Conservation (phyloP, 257 asterid genomes). For the Salvia miltiorrhiza region DNA sequence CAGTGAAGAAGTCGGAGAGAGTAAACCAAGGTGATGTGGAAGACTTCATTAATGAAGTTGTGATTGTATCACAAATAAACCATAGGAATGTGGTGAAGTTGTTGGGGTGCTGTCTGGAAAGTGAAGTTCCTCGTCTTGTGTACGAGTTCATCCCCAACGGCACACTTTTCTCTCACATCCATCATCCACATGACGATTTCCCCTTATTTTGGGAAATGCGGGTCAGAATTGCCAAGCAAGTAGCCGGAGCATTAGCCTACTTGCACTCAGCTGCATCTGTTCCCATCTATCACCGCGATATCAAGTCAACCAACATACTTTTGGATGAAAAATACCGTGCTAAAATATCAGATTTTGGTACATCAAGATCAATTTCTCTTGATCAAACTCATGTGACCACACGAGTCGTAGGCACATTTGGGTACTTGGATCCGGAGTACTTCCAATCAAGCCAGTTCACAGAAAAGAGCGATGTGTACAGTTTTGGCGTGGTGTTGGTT, state of each 20-base stretch:
- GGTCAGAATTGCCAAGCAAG: conserved; percentile 28
- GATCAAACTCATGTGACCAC: conserved; percentile 41
- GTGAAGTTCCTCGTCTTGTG: conserved; percentile 32
- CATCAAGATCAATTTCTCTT: conserved; percentile 21
- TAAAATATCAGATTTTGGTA: conserved; percentile 37
- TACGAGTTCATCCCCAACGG: conserved; percentile 39
- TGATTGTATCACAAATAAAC: conserved; percentile 25
- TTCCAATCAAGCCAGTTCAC: conserved; percentile 40
- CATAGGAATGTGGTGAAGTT: conserved; percentile 31
- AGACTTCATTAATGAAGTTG: conserved; percentile 24
- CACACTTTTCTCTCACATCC: conserved; percentile 34
- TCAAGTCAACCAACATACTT: conserved; percentile 38
- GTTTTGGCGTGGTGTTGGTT: conserved; percentile 41
- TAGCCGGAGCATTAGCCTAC: conserved; percentile 38
- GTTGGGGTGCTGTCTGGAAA: conserved; percentile 36
- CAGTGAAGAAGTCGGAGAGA: conserved; percentile 24
- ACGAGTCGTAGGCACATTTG: conserved; percentile 38
- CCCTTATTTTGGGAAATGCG: conserved; percentile 36
- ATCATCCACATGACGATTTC: conserved; percentile 30
- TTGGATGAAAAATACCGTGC: conserved; percentile 32
- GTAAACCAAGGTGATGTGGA: conserved; percentile 9
- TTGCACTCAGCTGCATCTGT: conserved; percentile 37
- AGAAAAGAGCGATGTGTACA: conserved; percentile 43
- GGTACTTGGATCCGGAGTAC: conserved; percentile 49
- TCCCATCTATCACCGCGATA: conserved; percentile 39